Base-by-base conservation (phyloP, 1,284 basidiomycete species). In the Gymnopus androsaceus region DNA sequence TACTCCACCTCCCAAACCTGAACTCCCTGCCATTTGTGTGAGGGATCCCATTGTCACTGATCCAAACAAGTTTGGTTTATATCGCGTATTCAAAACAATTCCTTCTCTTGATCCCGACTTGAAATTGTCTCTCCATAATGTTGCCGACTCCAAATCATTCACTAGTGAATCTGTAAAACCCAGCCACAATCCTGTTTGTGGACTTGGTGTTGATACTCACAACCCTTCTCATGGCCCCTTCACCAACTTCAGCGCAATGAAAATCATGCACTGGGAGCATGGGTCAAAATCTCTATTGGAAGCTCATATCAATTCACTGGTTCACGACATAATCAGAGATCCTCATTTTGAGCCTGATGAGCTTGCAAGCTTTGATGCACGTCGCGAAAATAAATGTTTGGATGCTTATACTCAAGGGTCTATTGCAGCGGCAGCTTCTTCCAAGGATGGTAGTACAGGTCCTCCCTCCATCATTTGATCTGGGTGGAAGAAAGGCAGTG, bases 11-110 rank as follows among this genome's bases (percentile, higher is more conserved):
- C 42, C 42, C 12, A 21, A 45, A 8, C 23, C 42, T 21, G 19
- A 19, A 45, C 6, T 45, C 12, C 42, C 42, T 45, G 7, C 42
- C 23, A 8, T 45, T 45, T 21, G 21, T 4, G 12, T 12, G 17
- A 12, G 19, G 6, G 12, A 25, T 7, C 14, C 31, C 4, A 45
- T 42, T 38, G 27, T 28, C 19, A 54, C 52, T 19, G n/a, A 45
- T 4, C 40, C 52, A 3, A 54, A 54, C 31, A 30, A 45, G 5
- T 19, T 46, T 23, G 31, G 52, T 7, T 17, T 54, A n/a, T 54
- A 33, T 19, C 42, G 52, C 21, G 30, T 54, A 19, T 54, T 31
- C 31, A 33, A 54, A 14, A 17, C 42, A 3, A n/a, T 19, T 17
- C 52, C 52, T 6, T 45, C 42, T 3, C 40, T 17, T 17, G 41